phyloP scores from a whole-genome alignment of 2,329 filamentous ascomycete species.

The Cercospora sp. region DNA sequence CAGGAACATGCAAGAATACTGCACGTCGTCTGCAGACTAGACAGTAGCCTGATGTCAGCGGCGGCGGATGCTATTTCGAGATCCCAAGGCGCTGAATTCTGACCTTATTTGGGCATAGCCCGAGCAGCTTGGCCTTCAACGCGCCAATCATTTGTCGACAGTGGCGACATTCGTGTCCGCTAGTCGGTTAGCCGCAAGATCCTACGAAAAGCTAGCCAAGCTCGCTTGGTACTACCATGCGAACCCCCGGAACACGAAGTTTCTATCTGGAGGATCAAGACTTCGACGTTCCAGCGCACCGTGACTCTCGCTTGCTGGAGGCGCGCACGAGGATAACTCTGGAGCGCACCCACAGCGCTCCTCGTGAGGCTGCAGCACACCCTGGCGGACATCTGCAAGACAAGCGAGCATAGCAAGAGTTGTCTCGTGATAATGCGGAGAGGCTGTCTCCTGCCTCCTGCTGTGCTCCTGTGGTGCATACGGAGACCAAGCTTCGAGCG shows the following conservation, averaged over 20 bases:
- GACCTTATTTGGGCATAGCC: not conserved
- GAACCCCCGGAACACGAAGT: not conserved
- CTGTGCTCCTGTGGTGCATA: not conserved
- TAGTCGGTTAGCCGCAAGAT: not conserved
- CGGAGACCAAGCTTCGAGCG: not conserved
- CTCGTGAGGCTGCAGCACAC: not conserved
- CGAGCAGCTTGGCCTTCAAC: not conserved
- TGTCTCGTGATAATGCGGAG: not conserved
- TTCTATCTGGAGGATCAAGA: not conserved
- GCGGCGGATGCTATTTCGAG: conserved; percentile 10
- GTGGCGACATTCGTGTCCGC: conserved; percentile 10
- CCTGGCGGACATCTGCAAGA: not conserved
- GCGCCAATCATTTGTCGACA: not conserved
- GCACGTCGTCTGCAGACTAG: conserved; percentile 5
- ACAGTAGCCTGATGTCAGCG: conserved; percentile 6
- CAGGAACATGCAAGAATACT: conserved; percentile 1
- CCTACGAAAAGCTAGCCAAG: not conserved
- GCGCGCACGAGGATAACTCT: not conserved
- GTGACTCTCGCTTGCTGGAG: not conserved
- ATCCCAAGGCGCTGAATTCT: not conserved
- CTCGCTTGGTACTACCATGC: not conserved
- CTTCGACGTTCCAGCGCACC: not conserved
- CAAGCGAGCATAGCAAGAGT: not conserved
- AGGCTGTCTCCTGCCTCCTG: not conserved
- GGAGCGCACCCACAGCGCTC: not conserved